A percentile compares a stretch with the other conserved stretches of the same genome.
Conservation (phyloP, 1,139 yeast genomes). For the Kazachstania sp. region DNA sequence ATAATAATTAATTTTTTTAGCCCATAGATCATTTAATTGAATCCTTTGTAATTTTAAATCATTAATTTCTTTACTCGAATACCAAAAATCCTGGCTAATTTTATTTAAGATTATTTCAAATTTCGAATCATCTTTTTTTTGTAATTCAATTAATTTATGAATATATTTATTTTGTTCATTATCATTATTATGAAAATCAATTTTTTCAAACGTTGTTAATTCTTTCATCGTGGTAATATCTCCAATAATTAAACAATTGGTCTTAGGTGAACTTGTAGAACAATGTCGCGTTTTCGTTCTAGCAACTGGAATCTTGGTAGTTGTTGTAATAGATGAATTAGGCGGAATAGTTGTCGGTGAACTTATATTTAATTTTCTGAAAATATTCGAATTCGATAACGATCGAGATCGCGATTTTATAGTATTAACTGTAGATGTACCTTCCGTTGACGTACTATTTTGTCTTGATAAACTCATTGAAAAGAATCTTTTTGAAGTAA, state of each 20-base stretch:
- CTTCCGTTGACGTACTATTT: background rate
- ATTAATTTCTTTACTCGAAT: conserved; percentile 13
- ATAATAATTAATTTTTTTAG: conserved; percentile 16
- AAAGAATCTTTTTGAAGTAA: background rate
- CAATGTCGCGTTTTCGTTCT: background rate
- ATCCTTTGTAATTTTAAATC: conserved; percentile 13
- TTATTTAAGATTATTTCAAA: conserved; percentile 13
- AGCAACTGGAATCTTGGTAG: background rate
- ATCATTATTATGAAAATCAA: background rate
- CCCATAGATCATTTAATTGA: conserved; percentile 18
- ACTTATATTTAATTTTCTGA: background rate
- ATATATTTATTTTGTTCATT: conserved; percentile 6
- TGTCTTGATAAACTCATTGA: background rate
- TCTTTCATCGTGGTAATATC: background rate
- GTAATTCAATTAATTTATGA: conserved; percentile 12
- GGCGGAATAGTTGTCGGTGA: too few relatives aligned
- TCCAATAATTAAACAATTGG: background rate
- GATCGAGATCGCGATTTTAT: conserved; percentile 1
- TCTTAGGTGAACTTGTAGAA: background rate
- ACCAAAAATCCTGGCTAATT: conserved; percentile 15
- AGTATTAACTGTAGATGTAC: too few relatives aligned
- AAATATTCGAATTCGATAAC: conserved; percentile 1
- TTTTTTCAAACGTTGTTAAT: background rate
- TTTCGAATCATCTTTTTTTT: conserved; percentile 14
- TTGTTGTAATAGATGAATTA: background rate